phyloP scores from a whole-genome alignment of 2,329 filamentous ascomycete genomes.

The Microthyrium microscopicum region DNA sequence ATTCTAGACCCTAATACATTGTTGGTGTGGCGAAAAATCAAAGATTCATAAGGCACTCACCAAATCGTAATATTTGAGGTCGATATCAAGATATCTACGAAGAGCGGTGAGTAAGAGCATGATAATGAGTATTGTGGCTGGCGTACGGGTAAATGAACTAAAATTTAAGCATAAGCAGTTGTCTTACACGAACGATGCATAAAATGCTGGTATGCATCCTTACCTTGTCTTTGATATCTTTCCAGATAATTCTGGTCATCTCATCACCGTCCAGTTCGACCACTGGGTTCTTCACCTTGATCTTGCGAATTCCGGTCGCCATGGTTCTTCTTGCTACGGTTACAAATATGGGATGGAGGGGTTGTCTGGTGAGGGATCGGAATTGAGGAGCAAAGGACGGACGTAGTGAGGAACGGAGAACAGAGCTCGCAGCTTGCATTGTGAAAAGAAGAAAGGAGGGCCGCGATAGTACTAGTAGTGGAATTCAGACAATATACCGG shows the following conservation, averaged over 20 bases:
- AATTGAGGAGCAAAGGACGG: no score
- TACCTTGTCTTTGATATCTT: conserved; percentile 92
- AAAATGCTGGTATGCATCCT: no score
- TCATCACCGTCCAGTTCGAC: conserved; percentile 88
- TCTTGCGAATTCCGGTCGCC: conserved; percentile 49
- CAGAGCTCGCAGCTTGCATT: no score
- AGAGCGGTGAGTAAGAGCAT: conserved; percentile 18
- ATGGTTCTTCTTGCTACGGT: conserved; percentile 29
- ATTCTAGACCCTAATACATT: conserved; percentile 51
- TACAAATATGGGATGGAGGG: no score
- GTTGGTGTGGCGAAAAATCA: background rate
- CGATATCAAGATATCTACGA: conserved; percentile 89
- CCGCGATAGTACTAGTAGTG: no score
- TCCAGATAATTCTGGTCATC: conserved; percentile 99
- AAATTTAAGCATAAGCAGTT: conserved; percentile 6
- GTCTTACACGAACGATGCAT: background rate
- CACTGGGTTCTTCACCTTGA: conserved; percentile 98
- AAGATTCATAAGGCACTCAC: no score
- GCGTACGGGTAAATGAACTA: conserved; percentile 75
- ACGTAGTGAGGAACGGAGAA: no score
- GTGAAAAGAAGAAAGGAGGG: no score
- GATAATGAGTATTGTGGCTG: conserved; percentile 8
- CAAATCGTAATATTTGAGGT: conserved; percentile 95
- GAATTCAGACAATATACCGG: no score
- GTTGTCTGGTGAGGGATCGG: no score